A percentile compares a stretch with the other conserved stretches of the same genome.
phyloP scores from a whole-genome alignment of 805 yeast species.

The Suhomyces sp. region DNA sequence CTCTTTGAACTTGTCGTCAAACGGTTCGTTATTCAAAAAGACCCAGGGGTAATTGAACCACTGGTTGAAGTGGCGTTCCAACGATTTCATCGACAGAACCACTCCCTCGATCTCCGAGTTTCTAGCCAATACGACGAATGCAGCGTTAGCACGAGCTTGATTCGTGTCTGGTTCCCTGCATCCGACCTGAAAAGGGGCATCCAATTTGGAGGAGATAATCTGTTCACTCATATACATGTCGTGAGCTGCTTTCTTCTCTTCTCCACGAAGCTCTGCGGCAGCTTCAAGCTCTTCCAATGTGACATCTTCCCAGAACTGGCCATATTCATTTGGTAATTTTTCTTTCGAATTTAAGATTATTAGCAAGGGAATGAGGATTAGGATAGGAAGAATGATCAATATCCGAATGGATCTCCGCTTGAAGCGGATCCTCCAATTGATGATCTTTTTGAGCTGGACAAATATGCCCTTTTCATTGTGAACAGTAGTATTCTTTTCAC shows the following conservation, averaged over 20 bases:
- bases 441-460: no score
- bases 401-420: no score
- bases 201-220: conserved; percentile 19
- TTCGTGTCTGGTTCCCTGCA: conserved; percentile 47
- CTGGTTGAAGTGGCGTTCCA: conserved; percentile 88
- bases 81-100: conserved; percentile 61
- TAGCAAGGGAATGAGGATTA: no score
- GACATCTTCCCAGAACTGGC: conserved; percentile 5
- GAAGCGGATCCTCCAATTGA: no score
- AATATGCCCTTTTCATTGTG: no score
- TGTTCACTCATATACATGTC: conserved; percentile 13
- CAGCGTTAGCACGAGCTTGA: conserved; percentile 68
- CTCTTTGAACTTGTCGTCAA: conserved; percentile 60
- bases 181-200: conserved; percentile 53
- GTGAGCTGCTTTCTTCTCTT: background rate
- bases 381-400: no score
- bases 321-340: no score
- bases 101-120: conserved; percentile 82
- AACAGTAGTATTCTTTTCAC: no score
- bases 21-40: conserved; percentile 78
- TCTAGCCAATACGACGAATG: conserved; percentile 79
- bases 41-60: conserved; percentile 95
- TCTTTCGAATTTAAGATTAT: no score
- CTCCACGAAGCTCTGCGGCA: background rate
- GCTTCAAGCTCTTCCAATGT: background rate